These are phyloP conservation scores for Annulohypoxylon nitens DNA, from an alignment of 495 filamentous ascomycete species.

Conservation along the genomic window DNA sequence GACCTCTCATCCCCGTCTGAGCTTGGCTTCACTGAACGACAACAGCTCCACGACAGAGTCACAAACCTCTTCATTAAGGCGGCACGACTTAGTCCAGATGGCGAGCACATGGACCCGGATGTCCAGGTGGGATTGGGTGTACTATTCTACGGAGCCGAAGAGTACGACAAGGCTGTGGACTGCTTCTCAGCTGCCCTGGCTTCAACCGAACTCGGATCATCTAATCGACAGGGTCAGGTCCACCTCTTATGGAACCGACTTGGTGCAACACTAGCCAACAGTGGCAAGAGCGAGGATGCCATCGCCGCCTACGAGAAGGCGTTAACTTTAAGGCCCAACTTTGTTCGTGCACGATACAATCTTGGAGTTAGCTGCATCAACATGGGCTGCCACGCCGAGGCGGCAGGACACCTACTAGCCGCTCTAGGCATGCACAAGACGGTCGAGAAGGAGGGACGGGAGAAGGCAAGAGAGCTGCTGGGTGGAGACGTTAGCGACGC, in stretches of 20 bases:
- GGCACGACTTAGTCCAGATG: conserved; percentile 88
- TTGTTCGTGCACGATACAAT: conserved; percentile 96
- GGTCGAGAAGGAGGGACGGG: conserved; percentile 84
- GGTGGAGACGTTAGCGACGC: conserved; percentile 72
- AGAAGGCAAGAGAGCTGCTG: conserved; percentile 86
- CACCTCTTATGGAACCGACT: conserved; percentile 98
- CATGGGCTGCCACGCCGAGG: conserved; percentile 93
- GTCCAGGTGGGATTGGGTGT: conserved; percentile 98
- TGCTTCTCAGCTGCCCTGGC: conserved; percentile 94
- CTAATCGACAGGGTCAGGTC: conserved; percentile 80
- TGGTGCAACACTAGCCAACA: conserved; percentile 95
- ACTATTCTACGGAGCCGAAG: conserved; percentile 96
- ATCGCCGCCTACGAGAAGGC: conserved; percentile 97
- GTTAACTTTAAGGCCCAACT: conserved; percentile 88
- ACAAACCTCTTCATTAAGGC: conserved; percentile 91
- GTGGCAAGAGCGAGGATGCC: conserved; percentile 90
- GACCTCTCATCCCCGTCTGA: conserved; percentile 78
- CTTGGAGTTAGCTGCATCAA: conserved; percentile 97
- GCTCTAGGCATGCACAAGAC: conserved; percentile 97
- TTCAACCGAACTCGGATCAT: conserved; percentile 79
- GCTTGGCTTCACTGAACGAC: conserved; percentile 91
- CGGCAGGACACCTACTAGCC: conserved; percentile 93
- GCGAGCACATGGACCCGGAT: conserved; percentile 92
- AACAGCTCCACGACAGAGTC: conserved; percentile 88
- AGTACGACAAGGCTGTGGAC: conserved; percentile 98